Evolutionary conservation across 2,329 filamentous ascomycete species (phyloP), one percentile per base, ranked within the genome.

Genomic region (Microascus cirrosus): DNA sequence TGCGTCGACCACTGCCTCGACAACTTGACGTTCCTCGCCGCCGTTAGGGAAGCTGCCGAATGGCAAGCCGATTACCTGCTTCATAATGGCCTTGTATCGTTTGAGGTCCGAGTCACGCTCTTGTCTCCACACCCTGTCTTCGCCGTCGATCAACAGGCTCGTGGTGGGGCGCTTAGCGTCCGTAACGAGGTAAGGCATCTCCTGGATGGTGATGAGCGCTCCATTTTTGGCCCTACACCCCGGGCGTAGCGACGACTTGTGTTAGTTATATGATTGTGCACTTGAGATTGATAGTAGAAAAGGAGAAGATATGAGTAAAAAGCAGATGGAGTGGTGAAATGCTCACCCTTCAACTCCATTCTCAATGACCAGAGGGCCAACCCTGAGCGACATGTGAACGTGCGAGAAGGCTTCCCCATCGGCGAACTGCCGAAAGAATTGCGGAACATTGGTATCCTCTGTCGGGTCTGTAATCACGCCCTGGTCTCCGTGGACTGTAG

Each of bases 321-420:
- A n/a, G n/a, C n/a, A n/a, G n/a, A n/a, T n/a, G n/a, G n/a, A n/a
- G n/a, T n/a, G n/a, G n/a, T 42, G 3, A 15, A 42, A 42, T 1
- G 66, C 70, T 66, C 64, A 73, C 72, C 70, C 64, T 22, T 63
- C 61, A 5, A 70, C 67, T 8, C 70, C 72, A 60, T 73, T 74
- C 62, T 74, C 70, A 42, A 75, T 69, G 2, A 74, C 59, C 25
- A 75, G 45, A 4, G 72, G 71, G 0, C 73, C 73, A 34, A 75
- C 58, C 0, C 71, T 66, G 7, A 75, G 63, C 11, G 68, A 69
- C 70, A 74, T 73, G 51, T 73, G 72, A 2, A 73, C 68, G 56
- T 73, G 71, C 1, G 68, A 69, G 57, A 68, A 73, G 0, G 71
- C 72, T 60, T 72, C 66, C 51, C 67, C 65, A 25, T 70, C 64